A percentile compares a stretch with the other conserved stretches of the same genome.
phyloP scores from a whole-genome alignment of 805 yeast species.

The Starmerella geochares region DNA sequence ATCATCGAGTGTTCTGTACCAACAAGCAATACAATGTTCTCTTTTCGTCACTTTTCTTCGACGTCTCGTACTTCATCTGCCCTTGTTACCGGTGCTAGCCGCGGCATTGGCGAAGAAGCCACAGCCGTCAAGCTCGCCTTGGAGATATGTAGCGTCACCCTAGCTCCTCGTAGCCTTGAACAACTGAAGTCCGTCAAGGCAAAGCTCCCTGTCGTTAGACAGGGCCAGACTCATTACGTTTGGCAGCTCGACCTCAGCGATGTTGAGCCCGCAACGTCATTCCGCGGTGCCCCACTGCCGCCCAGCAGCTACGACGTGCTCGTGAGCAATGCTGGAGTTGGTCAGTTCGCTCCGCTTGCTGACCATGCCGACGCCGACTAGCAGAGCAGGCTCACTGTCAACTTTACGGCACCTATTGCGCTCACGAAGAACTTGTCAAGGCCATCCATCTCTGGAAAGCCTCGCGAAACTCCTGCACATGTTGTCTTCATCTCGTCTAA shows the following conservation, averaged over 20 bases:
- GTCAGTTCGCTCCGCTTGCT: conserved; percentile 46
- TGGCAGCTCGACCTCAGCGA: conserved; percentile 20
- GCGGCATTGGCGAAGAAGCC: conserved; percentile 54
- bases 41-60: too few species aligned
- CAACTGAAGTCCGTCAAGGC: conserved; percentile 30
- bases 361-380: conserved; percentile 38
- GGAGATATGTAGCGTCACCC: conserved; percentile 43
- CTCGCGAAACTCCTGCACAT: not conserved
- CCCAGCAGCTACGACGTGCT: conserved; percentile 26
- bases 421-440: not conserved
- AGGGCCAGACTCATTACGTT: conserved; percentile 16
- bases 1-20: too few species aligned
- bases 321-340: conserved; percentile 48
- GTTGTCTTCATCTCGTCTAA: not conserved
- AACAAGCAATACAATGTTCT: too few species aligned
- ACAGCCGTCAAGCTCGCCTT: conserved; percentile 44
- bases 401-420: not conserved
- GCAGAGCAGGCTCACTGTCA: conserved; percentile 29
- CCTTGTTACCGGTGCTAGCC: conserved; percentile 55
- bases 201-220: conserved; percentile 16
- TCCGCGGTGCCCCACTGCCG: conserved; percentile 31
- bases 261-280: conserved; percentile 2
- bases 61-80: too few species aligned
- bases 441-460: not conserved
- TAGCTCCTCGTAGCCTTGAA: conserved; percentile 41